Base-by-base conservation (phyloP, 2,329 filamentous ascomycete species). In the Colletotrichum sojae region DNA sequence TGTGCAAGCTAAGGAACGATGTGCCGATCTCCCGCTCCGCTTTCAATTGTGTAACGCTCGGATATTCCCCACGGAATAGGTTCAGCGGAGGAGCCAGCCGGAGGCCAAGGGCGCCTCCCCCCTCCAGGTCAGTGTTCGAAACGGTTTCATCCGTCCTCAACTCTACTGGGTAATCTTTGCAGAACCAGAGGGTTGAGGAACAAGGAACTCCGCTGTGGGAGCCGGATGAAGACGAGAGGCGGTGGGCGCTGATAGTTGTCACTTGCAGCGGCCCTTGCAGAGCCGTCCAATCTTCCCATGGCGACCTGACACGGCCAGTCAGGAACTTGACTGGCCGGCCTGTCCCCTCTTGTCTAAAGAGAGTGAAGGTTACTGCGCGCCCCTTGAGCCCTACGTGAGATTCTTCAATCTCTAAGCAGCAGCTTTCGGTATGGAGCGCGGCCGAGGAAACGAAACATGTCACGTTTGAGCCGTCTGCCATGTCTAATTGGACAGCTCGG, bases 371-470 rank as follows among this genome's bases (percentile, higher is more conserved):
- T 46, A 39, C 40, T 40, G 22, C 49, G 20, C 49, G 10, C 20
- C 43, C 16, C 8, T 10, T 13, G 20, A 12, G 16, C 31, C 31
- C 31, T 36, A 36, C 9, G 22, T 25, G 22, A 22, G 6, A 9
- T 48, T 46, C 22, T 22, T 2, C 18, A 13, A 69, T 66, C 66
- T 66, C 40, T 66, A 66, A 66, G 66, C 59, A 20, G 13, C 27
- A 16, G n/a, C 15, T 25, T 20, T 66, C 66, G 66, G 66, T 69
- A 60, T 45, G 45, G 18, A 18, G 63, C 60, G 62, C 48, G 54
- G 49, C 66, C 66, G 66, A 69, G 56, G 51, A 69, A 69, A 69
- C 62, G 66, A 69, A 69, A 69, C 66, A 69, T 31, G 66, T 8
- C 66, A 60, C 18, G 66, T 69, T 69, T 66, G 66, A 56, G 62